Conservation (phyloP, 2,329 filamentous ascomycete species). For the Epichloe sylvatica region DNA sequence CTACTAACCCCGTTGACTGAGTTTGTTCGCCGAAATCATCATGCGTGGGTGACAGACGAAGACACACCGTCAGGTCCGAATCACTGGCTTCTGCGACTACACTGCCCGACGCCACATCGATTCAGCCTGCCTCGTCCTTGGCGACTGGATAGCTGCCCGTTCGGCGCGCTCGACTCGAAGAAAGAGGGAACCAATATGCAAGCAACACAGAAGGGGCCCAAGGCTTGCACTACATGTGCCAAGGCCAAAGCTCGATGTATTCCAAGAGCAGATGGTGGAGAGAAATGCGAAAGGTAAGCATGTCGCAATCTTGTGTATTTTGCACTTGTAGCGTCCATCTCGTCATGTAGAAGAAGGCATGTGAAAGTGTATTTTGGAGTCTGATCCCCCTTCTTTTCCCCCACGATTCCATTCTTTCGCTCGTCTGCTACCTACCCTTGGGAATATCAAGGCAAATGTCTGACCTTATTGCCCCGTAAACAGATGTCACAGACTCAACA, state of each 20-base stretch:
- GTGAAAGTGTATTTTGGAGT: not conserved
- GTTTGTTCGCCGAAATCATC: not conserved
- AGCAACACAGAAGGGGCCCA: constrained; percentile 27
- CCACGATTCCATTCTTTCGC: not conserved
- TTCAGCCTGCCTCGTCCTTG: not conserved
- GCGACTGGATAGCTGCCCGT: not conserved
- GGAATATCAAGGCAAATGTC: not conserved
- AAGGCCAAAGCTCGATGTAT: constrained; percentile 39
- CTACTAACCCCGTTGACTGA: not conserved
- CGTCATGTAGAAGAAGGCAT: not conserved
- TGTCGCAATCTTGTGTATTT: not conserved
- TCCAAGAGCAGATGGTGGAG: constrained; percentile 23
- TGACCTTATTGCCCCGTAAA: not conserved
- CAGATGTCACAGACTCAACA: constrained; percentile 35
- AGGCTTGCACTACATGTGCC: constrained; percentile 36
- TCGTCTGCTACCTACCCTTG: not conserved
- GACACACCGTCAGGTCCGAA: not conserved
- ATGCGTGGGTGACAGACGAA: not conserved
- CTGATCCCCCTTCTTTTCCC: not conserved
- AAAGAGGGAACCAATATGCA: constrained; percentile 9
- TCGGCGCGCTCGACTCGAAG: not conserved
- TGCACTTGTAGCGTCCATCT: not conserved
- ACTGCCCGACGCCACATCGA: not conserved
- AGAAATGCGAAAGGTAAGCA: constrained; percentile 34
- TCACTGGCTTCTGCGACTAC: not conserved